Base-by-base conservation (phyloP, 169 alveolate species). In the Eimeria zaria region DNA sequence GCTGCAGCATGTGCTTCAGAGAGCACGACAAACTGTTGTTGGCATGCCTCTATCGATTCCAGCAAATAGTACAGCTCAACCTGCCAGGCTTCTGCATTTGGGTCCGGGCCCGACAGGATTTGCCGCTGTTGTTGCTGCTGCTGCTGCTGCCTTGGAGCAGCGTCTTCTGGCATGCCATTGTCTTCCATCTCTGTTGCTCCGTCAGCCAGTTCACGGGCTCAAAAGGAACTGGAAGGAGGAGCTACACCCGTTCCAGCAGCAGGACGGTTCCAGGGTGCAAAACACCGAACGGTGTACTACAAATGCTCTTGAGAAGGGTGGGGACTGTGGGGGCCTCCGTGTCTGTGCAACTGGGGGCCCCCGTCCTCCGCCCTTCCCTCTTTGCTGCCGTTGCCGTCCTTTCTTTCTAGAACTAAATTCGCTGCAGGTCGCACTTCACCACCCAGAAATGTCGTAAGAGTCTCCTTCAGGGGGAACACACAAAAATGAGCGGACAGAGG, bases 41-140 rank as follows among this genome's bases (percentile, higher is more conserved):
- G 91, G 73, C 91, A 83, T 6, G 73, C 91, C 36, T 83, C 91
- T 53, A 83, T 55, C 48, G 91, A 83, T 36, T 83, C 91, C 91
- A 83, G 73, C 91, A 83, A 30, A 33, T 83, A 55, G 74, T 83
- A 48, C 44, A 83, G 73, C 74, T 83, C 91, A 83, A 53, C 55
- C 74, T 83, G 91, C 91, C 91, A 83, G 24, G 91, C 69, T 18
- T 48, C 91, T 11, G 71, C 91, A 46, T 14, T 48, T 30, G 91
- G 74, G 20, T 55, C 64, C 33, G 53, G 55, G 55, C 91, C 91
- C n/a, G 91, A 39, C 16, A 39, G 33, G 30, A 53, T 14, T 27
- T 83, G 53, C 71, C 55, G 91, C 91, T n/a, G 73, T 36, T 27
- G 48, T 39, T 83, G 73, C 7, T 36, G 44, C 20, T 53, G 74